These are phyloP conservation scores for Neofusicoccum kwambonambiense DNA, from an alignment of 2,329 filamentous ascomycete species.

Conservation along the genomic window DNA sequence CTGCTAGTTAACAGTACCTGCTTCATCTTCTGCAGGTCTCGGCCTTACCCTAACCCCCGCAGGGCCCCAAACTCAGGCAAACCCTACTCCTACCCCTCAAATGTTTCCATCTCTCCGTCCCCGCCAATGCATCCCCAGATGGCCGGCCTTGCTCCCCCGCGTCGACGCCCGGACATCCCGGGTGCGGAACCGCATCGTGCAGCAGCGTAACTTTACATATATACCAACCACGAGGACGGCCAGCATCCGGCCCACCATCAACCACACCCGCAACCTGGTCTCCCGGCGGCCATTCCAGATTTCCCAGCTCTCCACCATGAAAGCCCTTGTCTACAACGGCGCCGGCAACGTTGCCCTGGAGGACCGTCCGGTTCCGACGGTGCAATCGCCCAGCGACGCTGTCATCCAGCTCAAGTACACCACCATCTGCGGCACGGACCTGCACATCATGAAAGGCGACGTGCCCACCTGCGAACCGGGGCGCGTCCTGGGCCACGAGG, in stretches of 20 bases:
- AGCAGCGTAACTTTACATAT: conserved; percentile 8
- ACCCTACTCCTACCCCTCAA: neutral
- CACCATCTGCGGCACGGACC: conserved; percentile 50
- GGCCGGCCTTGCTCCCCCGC: conserved; percentile 1
- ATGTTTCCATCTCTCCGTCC: conserved; percentile 4
- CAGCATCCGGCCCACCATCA: neutral
- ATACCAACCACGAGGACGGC: neutral
- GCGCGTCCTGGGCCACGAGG: conserved; percentile 53
- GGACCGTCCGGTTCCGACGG: conserved; percentile 21
- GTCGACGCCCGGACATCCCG: neutral
- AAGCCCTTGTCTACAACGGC: conserved; percentile 22
- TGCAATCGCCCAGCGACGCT: conserved; percentile 48
- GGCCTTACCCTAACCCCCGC: neutral
- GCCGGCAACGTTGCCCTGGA: conserved; percentile 6
- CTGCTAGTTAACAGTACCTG: neutral
- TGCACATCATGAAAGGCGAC: conserved; percentile 57
- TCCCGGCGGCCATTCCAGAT: neutral
- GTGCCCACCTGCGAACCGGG: conserved; percentile 50
- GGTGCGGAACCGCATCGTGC: neutral
- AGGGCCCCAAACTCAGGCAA: neutral
- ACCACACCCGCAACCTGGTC: neutral
- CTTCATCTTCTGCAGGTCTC: neutral
- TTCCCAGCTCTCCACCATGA: conserved; percentile 17
- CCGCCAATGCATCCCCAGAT: neutral
- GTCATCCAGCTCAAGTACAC: conserved; percentile 40